Evolutionary conservation across 106 monocot genomes (phyloP).

Genomic region (Allium cepa): DNA sequence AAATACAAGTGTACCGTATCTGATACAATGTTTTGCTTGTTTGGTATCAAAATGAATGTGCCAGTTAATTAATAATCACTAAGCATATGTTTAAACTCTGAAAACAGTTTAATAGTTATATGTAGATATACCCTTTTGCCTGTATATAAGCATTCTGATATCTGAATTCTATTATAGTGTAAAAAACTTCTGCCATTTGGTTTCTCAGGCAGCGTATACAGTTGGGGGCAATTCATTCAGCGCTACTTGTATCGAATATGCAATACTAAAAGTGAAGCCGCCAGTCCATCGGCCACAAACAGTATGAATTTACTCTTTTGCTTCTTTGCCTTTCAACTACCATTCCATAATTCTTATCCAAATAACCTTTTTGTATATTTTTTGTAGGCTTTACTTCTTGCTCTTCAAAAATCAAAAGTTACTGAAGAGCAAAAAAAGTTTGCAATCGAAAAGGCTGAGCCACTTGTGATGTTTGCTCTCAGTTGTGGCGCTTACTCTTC

Average conservation of each 20-base stretch:
- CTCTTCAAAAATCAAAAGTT: constrained; percentile 69
- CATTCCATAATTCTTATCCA: not conserved
- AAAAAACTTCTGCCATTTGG: not conserved
- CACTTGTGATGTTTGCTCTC: constrained; percentile 69
- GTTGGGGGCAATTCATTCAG: constrained; percentile 77
- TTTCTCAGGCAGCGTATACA: constrained; percentile 73
- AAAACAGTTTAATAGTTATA: too few species aligned
- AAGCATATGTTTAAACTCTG: too few species aligned
- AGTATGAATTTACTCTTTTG: constrained; percentile 21
- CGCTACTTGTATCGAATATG: constrained; percentile 82
- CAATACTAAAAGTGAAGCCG: constrained; percentile 72
- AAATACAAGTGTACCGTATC: too few species aligned
- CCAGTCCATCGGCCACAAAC: constrained; percentile 67
- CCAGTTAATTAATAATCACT: too few species aligned
- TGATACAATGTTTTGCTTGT: too few species aligned
- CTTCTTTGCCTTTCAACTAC: not conserved
- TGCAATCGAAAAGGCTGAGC: constrained; percentile 39
- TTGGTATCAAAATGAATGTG: too few species aligned
- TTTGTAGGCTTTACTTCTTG: constrained; percentile 56
- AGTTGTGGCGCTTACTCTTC: constrained; percentile 83
- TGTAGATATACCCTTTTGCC: too few species aligned
- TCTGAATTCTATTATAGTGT: not conserved
- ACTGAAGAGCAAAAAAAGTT: constrained; percentile 72
- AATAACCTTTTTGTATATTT: not conserved
- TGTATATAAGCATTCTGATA: too few species aligned